Evolutionary conservation across 2,329 filamentous ascomycete genomes (phyloP), one percentile per base, ranked within the genome.

Genomic region (Aspergillus flavus): DNA sequence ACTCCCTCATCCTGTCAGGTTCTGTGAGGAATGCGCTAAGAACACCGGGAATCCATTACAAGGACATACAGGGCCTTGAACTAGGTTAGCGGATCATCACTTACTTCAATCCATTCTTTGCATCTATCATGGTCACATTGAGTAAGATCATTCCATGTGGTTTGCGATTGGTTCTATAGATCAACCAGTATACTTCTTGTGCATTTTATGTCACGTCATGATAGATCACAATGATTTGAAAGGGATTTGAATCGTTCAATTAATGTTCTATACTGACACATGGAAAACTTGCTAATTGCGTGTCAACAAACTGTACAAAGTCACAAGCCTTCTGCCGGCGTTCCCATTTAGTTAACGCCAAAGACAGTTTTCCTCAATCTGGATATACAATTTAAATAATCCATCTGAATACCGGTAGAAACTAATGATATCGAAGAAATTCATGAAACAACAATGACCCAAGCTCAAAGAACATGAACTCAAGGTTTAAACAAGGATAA

Each of bases 401-500:
- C 54, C 54, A 46, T 23, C 23, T 34, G 48, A n/a, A 43, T 45
- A 52, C 60, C 30, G 23, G 58, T 53, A 41, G 57, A 50, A 58
- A 66, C 62, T 57, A 59, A 59, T 54, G 32, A 59, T 43, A 34
- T 39, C 14, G 45, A 61, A 62, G 48, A 54, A 64, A 55, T 64
- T 50, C 43, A 55, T 52, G 63, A 59, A 57, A 61, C 28, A 23
- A 56, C 57, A 62, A 61, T 23, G 19, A 55, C 30, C 48, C 48
- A 19, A 34, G 21, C 14, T 28, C n/a, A 39, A 28, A 46, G 2
- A 7, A 36, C 56, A 45, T 26, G 21, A 50, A 43, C 50, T 36
- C 23, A 46, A 55, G 39, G 16, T 34, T 70, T 72, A 79, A 66
- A 76, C 61, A 23, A 79, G 62, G 58, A 79, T 62, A 19, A 80